Conservation (phyloP, 768 basidiomycete species). For the Naganishia kalamii region DNA sequence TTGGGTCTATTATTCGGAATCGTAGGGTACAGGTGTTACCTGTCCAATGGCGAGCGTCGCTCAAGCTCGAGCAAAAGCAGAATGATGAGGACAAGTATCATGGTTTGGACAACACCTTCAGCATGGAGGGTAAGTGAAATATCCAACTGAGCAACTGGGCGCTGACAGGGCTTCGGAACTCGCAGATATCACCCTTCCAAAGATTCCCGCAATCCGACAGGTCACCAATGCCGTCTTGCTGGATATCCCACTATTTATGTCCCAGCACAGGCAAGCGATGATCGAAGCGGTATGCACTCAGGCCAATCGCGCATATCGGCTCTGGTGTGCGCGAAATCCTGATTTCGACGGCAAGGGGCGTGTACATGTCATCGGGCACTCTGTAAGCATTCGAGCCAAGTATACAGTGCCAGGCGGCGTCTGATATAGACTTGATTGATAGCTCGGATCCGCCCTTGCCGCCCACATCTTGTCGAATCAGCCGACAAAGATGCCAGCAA, state of each 20-base stretch:
- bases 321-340: constrained; percentile 51
- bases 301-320: constrained; percentile 49
- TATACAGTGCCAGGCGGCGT: too few species aligned
- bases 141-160: not conserved
- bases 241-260: constrained; percentile 52
- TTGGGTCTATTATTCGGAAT: constrained; percentile 49
- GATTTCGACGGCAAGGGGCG: constrained; percentile 47
- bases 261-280: constrained; percentile 49
- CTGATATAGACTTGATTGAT: not conserved
- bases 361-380: constrained; percentile 51
- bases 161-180: too few species aligned
- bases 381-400: constrained; percentile 30
- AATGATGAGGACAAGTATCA: constrained; percentile 47
- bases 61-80: constrained; percentile 44
- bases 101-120: constrained; percentile 50
- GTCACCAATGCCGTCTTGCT: constrained; percentile 49
- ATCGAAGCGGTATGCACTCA: constrained; percentile 50
- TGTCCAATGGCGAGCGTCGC: constrained; percentile 49
- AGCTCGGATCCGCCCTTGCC: constrained; percentile 49
- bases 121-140: constrained; percentile 37
- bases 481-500: constrained; percentile 47
- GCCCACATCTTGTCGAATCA: constrained; percentile 50
- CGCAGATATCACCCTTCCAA: constrained; percentile 51
- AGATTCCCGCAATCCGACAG: constrained; percentile 50
- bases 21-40: constrained; percentile 50